phyloP scores from a whole-genome alignment of 2,329 filamentous ascomycete genomes.

The Pseudogymnoascus sp. region DNA sequence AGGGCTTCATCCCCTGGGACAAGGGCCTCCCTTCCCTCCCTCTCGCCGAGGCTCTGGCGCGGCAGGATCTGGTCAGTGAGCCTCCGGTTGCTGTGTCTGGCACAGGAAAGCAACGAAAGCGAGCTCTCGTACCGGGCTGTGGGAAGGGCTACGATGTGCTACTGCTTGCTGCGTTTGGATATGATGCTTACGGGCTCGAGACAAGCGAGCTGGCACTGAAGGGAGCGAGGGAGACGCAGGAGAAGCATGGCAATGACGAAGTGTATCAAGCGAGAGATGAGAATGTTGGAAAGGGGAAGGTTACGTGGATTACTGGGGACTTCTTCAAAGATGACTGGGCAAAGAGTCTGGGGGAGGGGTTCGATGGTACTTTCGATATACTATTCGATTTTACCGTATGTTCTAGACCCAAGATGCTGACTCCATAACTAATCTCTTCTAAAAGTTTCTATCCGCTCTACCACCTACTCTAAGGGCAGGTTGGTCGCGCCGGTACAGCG shows the following conservation, averaged over 20 bases:
- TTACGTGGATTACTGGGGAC: constrained; percentile 54
- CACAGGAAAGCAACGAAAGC: constrained; percentile 30
- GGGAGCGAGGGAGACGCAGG: constrained; percentile 25
- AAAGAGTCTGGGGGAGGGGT: constrained; percentile 22
- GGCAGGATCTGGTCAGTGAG: constrained; percentile 38
- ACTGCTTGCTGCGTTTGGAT: constrained; percentile 66
- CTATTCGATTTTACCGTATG: constrained; percentile 58
- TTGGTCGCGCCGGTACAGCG: constrained; percentile 47
- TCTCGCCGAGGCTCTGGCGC: constrained; percentile 46
- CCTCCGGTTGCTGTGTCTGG: constrained; percentile 9
- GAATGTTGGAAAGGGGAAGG: constrained; percentile 40
- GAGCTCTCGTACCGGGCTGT: constrained; percentile 73
- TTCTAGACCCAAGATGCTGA: constrained; percentile 11
- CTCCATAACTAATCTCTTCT: not conserved
- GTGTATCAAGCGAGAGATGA: constrained; percentile 19
- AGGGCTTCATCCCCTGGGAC: constrained; percentile 47
- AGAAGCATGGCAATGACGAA: constrained; percentile 1
- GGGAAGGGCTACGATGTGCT: constrained; percentile 76
- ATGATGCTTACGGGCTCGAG: constrained; percentile 71
- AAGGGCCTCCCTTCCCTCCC: constrained; percentile 46
- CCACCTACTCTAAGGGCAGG: constrained; percentile 43
- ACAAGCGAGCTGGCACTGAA: constrained; percentile 42
- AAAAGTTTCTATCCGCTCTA: constrained; percentile 56
- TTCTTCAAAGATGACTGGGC: constrained; percentile 60
- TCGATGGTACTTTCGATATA: constrained; percentile 51